These are phyloP conservation scores for Chlorella ohadii DNA, from an alignment of 139 green algal species.

Conservation along the genomic window DNA sequence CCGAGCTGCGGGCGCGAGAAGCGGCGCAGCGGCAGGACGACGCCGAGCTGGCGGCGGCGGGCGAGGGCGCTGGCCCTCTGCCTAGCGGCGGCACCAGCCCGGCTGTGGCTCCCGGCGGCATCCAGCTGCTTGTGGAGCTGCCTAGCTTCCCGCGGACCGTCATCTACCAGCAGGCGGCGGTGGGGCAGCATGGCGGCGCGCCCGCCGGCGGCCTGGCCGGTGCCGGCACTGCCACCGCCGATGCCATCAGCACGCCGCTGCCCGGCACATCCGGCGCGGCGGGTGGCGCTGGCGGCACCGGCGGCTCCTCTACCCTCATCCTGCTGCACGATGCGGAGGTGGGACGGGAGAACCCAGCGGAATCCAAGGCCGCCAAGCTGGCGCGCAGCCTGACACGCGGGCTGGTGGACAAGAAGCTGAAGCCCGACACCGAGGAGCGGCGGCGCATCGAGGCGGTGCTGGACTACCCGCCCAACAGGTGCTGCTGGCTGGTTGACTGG, in stretches of 20 bases:
- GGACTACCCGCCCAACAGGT: conserved; percentile 59
- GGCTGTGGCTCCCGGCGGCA: not conserved
- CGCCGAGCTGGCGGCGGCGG: not conserved
- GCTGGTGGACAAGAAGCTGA: conserved; percentile 80
- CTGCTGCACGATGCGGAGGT: conserved; percentile 82
- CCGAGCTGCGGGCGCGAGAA: conserved; percentile 42
- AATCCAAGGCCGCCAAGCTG: conserved; percentile 95
- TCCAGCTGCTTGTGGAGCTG: conserved; percentile 80
- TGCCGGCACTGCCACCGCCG: not conserved
- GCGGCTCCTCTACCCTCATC: conserved; percentile 25
- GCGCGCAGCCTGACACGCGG: conserved; percentile 75
- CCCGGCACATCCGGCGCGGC: not conserved
- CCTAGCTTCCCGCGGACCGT: conserved; percentile 87
- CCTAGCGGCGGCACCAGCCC: not conserved
- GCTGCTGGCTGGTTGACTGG: not conserved
- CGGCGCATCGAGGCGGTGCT: conserved; percentile 58
- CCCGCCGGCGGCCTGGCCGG: not conserved
- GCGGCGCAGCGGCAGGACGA: not conserved
- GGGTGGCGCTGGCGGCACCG: not conserved
- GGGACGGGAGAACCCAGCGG: conserved; percentile 82
- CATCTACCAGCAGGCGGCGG: conserved; percentile 77
- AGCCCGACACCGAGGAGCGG: conserved; percentile 85
- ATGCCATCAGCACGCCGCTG: conserved; percentile 38
- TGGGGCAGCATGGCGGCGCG: not conserved
- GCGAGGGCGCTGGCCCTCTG: not conserved